Conservation (phyloP, 163 green algal species). For the Volvox carteri region DNA sequence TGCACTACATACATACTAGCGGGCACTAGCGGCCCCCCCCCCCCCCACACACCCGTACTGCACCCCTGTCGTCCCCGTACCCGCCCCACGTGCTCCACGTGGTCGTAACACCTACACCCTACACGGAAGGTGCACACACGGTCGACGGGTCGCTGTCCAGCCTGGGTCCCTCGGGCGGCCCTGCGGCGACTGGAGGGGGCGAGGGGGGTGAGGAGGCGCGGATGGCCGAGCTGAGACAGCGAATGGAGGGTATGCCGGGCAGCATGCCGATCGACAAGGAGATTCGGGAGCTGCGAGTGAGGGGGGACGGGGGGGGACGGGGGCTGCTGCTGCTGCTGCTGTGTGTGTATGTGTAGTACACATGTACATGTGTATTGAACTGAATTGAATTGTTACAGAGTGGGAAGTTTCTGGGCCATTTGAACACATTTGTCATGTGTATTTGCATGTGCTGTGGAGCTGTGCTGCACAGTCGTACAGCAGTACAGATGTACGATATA, state of each 20-base stretch:
- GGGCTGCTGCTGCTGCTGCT: no score
- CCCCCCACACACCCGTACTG: not conserved
- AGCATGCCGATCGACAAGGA: conserved; percentile 53
- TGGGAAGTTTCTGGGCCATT: no score
- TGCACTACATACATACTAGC: no score
- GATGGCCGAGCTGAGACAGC: conserved; percentile 12
- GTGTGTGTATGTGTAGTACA: conserved; percentile 10
- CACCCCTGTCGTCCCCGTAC: not conserved
- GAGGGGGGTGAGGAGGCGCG: not conserved
- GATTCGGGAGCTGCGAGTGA: conserved; percentile 37
- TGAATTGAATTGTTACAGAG: no score
- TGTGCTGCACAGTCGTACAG: no score
- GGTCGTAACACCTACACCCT: no score
- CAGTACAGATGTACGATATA: no score
- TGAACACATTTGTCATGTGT: no score
- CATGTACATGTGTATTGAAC: not conserved
- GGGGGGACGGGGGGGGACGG: not conserved
- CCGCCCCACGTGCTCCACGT: no score
- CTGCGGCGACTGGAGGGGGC: no score
- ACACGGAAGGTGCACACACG: not conserved
- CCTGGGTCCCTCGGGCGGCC: not conserved
- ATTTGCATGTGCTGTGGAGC: no score
- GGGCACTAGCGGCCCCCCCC: no score
- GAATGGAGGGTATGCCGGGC: conserved; percentile 52
- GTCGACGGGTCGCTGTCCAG: not conserved